Percentiles rank a stretch among this genome's conserved stretches.
phyloP scores from a whole-genome alignment of 2,329 filamentous ascomycete species.

The Tolypocladium paradoxum region DNA sequence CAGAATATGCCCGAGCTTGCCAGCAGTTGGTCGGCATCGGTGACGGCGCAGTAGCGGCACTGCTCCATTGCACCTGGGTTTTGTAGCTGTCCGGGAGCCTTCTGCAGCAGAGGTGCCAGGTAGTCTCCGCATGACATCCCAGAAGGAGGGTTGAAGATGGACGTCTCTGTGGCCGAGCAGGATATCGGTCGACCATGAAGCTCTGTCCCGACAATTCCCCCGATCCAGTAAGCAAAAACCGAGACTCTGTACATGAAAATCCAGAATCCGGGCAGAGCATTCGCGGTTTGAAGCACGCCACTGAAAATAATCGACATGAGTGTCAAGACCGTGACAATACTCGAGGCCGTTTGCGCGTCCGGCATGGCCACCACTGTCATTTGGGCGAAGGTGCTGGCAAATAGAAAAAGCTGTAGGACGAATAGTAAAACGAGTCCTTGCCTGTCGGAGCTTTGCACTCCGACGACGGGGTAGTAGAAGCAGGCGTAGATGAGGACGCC shows the following conservation, averaged over 20 bases:
- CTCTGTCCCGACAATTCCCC: conserved; percentile 56
- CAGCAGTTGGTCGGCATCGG: conserved; percentile 50
- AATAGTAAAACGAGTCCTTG: conserved; percentile 57
- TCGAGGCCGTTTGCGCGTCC: conserved; percentile 56
- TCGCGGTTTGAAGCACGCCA: conserved; percentile 50
- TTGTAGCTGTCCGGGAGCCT: conserved; percentile 46
- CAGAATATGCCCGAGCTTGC: conserved; percentile 35
- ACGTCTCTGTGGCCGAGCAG: conserved; percentile 46
- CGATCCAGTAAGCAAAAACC: conserved; percentile 59
- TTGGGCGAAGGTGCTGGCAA: conserved; percentile 60
- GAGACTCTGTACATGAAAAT: conserved; percentile 62
- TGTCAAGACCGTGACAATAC: conserved; percentile 49
- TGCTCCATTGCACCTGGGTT: conserved; percentile 43
- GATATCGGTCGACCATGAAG: conserved; percentile 42
- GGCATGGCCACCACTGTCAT: conserved; percentile 63
- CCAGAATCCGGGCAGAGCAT: conserved; percentile 59
- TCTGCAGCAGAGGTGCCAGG: conserved; percentile 41
- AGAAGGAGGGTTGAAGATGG: conserved; percentile 52
- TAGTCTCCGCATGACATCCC: conserved; percentile 55
- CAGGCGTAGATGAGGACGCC: conserved; percentile 52
- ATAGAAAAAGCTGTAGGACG: conserved; percentile 57
- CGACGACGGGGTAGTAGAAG: conserved; percentile 58
- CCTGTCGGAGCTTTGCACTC: conserved; percentile 37
- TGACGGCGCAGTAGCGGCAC: conserved; percentile 59
- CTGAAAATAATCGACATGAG: conserved; percentile 51